Conservation (phyloP, 192 early-diverging fungal genomes). For the Coemansia sp. region DNA sequence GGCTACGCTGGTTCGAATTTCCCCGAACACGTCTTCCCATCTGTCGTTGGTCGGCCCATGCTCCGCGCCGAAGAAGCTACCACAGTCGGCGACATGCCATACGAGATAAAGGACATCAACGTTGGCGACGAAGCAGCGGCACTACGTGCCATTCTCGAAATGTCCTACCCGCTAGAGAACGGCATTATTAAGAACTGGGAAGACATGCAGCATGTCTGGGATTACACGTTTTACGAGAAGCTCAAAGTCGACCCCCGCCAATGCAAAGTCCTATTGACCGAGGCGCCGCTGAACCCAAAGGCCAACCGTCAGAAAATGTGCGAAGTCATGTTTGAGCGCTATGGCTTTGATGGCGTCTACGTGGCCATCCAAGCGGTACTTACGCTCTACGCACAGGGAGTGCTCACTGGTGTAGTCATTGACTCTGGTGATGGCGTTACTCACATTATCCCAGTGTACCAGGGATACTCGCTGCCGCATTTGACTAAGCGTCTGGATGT, state of each 20-base stretch:
- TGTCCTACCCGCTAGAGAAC: constrained; percentile 99
- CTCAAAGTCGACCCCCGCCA: constrained; percentile 85
- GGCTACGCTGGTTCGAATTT: constrained; percentile 96
- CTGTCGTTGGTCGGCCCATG: constrained; percentile 97
- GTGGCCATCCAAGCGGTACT: constrained; percentile 97
- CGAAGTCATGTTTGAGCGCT: constrained; percentile 95
- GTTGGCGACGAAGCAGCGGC: constrained; percentile 96
- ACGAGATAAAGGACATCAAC: constrained; percentile 90
- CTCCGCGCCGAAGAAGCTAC: constrained; percentile 91
- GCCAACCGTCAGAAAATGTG: constrained; percentile 91
- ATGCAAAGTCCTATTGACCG: constrained; percentile 93
- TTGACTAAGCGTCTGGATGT: constrained; percentile 89
- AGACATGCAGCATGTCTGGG: constrained; percentile 96
- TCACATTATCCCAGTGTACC: constrained; percentile 98
- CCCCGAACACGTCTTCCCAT: constrained; percentile 92
- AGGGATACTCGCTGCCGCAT: constrained; percentile 91
- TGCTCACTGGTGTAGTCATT: constrained; percentile 94
- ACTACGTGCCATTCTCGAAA: constrained; percentile 82
- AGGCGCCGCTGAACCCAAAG: constrained; percentile 95
- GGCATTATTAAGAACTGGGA: constrained; percentile 98
- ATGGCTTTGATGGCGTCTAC: constrained; percentile 90
- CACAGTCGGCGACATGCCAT: constrained; percentile 54
- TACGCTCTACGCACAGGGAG: constrained; percentile 97
- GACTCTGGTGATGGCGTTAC: constrained; percentile 99
- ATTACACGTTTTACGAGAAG: constrained; percentile 95